Evolutionary conservation across 139 green algal species (phyloP).

Genomic region (Tetradesmus obliquus): DNA sequence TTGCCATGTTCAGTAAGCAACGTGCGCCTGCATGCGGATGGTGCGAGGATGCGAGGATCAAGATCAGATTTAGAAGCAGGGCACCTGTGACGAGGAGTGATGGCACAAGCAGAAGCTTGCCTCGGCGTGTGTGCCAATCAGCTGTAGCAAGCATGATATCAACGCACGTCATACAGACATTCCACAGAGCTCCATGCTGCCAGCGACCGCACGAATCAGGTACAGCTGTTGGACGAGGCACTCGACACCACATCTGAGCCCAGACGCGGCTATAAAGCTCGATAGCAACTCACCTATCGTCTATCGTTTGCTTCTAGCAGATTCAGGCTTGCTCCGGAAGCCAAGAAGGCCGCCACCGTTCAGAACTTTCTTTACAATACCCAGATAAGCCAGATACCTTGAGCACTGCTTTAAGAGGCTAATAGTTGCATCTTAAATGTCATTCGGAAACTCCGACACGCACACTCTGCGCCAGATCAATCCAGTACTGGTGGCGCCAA

Average conservation of each 20-base stretch:
- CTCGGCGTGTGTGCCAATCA: background rate
- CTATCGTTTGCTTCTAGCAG: background rate
- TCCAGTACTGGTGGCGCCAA: background rate
- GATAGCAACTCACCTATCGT: background rate
- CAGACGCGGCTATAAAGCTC: background rate
- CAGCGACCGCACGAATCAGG: background rate
- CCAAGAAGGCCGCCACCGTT: background rate
- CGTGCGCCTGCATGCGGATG: background rate
- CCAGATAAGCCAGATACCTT: background rate
- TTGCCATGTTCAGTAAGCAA: background rate
- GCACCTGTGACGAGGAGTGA: background rate
- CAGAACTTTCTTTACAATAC: background rate
- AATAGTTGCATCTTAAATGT: background rate
- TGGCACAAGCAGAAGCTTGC: background rate
- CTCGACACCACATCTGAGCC: background rate
- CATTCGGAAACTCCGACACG: background rate
- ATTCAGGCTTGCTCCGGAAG: background rate
- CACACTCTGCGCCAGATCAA: background rate
- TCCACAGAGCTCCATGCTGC: background rate
- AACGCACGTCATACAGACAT: background rate
- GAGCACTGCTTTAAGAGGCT: background rate
- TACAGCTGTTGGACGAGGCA: background rate
- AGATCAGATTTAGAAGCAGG: background rate
- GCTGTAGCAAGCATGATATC: background rate
- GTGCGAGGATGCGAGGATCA: background rate